Base-by-base conservation (phyloP, 75 land plant genomes). In the Cupressus sempervirens region DNA sequence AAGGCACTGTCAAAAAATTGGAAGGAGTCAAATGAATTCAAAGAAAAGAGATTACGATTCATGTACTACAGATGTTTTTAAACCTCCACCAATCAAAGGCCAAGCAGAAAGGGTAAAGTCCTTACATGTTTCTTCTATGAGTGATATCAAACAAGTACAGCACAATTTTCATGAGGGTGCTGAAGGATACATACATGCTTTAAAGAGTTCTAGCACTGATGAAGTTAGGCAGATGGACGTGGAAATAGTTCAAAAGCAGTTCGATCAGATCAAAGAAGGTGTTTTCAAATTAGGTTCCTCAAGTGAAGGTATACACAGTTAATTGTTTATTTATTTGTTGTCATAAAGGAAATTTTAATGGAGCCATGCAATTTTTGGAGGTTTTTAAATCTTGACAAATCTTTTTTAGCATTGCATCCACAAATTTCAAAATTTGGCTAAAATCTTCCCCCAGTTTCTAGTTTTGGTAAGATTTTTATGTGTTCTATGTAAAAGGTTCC, bases 241-340 rank as follows among this genome's bases (percentile, higher is more conserved):
- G n/a, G 81, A 79, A 38, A 79, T 9, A 45, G 1, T 20, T n/a
- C 81, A 79, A 45, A 76, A 23, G 26, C 45, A 79, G 30, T 11
- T 48, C n/a, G 40, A 79, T 45, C 50, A 45, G 50, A 11, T n/a
- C 7, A 45, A 79, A 13, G 46, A 36, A n/a, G 81, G 40, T 45
- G 46, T 79, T 79, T 79, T 50, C 81, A 79, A 26, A 11, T 79
- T 45, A 43, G 81, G 30, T 79, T n/a, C 81, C n/a, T n/a, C 2
- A 43, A 38, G 50, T 26, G 46, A 43, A 79, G 81, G 81, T 79
- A 45, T 13, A 20, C 43, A 3, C n/a, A 48, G n/a, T 79, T 79
- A 45, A 41, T 45, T 79, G 7, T n/a, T 15, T 23, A 45, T 30
- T 79, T 79, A 26, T 43, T 43, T 79, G 50, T 29, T 29, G 32